A percentile compares a stretch with the other conserved stretches of the same genome.
Evolutionary conservation across 805 yeast species (phyloP).

Genomic region (Candida orba): DNA sequence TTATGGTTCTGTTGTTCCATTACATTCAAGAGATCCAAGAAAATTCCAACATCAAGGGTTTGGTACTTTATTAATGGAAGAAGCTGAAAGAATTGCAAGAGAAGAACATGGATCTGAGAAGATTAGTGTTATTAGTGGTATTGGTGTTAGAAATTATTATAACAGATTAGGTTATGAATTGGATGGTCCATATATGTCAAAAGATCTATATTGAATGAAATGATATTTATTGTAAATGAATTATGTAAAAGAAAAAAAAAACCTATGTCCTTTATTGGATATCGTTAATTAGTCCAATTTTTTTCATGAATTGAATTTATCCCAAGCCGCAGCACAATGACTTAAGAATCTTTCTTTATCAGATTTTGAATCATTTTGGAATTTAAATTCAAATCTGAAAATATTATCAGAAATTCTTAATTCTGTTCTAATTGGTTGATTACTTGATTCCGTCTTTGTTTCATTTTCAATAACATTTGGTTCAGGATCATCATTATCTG

Average conservation of each 20-base stretch:
- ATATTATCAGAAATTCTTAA: constrained; percentile 15
- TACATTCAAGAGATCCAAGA: constrained; percentile 93
- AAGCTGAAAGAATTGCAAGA: constrained; percentile 90
- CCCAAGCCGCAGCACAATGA: constrained; percentile 31
- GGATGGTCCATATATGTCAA: constrained; percentile 99
- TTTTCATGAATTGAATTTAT: constrained; percentile 8
- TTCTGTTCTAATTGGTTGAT: constrained; percentile 13
- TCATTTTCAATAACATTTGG: neutral
- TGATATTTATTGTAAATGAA: neutral
- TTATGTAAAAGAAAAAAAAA: neutral
- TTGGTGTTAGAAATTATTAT: constrained; percentile 94
- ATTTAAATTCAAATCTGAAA: constrained; percentile 17
- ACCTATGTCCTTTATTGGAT: neutral
- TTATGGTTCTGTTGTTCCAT: constrained; percentile 94
- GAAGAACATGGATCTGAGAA: constrained; percentile 93
- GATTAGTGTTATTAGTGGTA: constrained; percentile 93
- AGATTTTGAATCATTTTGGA: constrained; percentile 1
- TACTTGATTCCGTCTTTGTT: constrained; percentile 23
- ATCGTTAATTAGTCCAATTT: too few species aligned
- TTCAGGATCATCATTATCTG: constrained; percentile 17
- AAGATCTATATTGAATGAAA: constrained; percentile 24
- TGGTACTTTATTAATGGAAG: constrained; percentile 96
- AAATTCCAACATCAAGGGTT: constrained; percentile 99
- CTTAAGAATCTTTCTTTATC: constrained; percentile 25
- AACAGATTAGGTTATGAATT: constrained; percentile 84